Base-by-base conservation (phyloP, 2,329 filamentous ascomycete genomes). In the Orbilia javanica region DNA sequence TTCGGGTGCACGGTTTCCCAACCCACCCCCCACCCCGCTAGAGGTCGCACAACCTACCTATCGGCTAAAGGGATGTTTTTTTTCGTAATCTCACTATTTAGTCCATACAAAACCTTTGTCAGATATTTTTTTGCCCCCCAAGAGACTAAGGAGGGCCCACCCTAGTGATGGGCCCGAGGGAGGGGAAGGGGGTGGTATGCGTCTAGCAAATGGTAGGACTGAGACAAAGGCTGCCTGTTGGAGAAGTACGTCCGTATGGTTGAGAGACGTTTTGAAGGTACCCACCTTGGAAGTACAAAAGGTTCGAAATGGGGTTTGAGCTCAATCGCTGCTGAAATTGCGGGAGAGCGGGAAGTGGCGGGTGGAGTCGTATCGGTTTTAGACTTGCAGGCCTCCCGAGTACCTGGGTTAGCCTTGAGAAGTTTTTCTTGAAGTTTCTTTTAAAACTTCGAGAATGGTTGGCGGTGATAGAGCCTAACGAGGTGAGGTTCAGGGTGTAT, bases 241-340 rank as follows among this genome's bases (percentile, higher is more conserved):
- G 20, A 72, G 68, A 72, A 72, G 34, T 72, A 72, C 20, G 57
- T 72, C 68, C 68, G 68, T 72, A 52, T 60, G 65, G 52, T 22
- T 48, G 64, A 31, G 62, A 72, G 29, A 39, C 3, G 44, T 55
- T 42, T 36, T 4, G 42, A 53, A 5, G 20, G 53, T 50, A 53
- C 66, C 52, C 66, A 70, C 66, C 53, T 29, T 8, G 42, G 8
- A 18, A 13, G 68, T 39, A 50, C 7, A 57, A n/a, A n/a, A n/a
- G n/a, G n/a, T n/a, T 25, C 34, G 55, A 27, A 42, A 34, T n/a
- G 20, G 57, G 42, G 50, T 20, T 20, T 29, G 18, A 11, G n/a
- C 29, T 53, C n/a, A n/a, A n/a, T n/a, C 27, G 55, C 25, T 31
- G 31, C n/a, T 71, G 34, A 31, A n/a, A 52, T 50, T 55, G 57